These are phyloP conservation scores for Ilex paraguariensis DNA, from an alignment of 305 asterid genomes.

Conservation along the genomic window DNA sequence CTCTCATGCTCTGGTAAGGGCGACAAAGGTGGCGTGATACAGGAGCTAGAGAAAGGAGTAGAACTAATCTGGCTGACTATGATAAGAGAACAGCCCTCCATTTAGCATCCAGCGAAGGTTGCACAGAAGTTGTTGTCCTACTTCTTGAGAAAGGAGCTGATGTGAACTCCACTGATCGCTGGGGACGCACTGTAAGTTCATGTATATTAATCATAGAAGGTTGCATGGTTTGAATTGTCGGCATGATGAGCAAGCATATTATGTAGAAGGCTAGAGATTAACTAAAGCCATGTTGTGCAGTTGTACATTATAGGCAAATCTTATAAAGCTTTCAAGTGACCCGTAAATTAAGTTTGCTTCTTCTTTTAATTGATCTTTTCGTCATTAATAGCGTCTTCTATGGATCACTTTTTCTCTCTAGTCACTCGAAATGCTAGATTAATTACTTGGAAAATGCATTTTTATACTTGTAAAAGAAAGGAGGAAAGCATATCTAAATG, in stretches of 20 bases:
- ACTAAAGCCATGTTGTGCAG: not conserved
- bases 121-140: slow-evolving; percentile 43
- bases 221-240: not conserved
- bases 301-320: not conserved
- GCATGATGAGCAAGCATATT: not conserved
- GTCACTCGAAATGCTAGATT: no score
- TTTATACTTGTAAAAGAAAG: not conserved
- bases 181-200: slow-evolving; percentile 70
- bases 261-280: not conserved
- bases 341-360: no score
- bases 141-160: slow-evolving; percentile 59
- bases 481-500: not conserved
- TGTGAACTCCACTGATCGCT: slow-evolving; percentile 55
- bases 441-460: not conserved
- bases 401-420: not conserved
- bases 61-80: slow-evolving; percentile 47
- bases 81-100: slow-evolving; percentile 71
- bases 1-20: slow-evolving; percentile 53
- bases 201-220: not conserved
- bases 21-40: slow-evolving; percentile 53
- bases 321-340: not conserved
- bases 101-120: slow-evolving; percentile 65
- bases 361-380: no score
- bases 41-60: slow-evolving; percentile 51
- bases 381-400: no score